Evolutionary conservation across 1,139 yeast species (phyloP), one percentile per base, ranked within the genome.

Genomic region (Pichia sp.): DNA sequence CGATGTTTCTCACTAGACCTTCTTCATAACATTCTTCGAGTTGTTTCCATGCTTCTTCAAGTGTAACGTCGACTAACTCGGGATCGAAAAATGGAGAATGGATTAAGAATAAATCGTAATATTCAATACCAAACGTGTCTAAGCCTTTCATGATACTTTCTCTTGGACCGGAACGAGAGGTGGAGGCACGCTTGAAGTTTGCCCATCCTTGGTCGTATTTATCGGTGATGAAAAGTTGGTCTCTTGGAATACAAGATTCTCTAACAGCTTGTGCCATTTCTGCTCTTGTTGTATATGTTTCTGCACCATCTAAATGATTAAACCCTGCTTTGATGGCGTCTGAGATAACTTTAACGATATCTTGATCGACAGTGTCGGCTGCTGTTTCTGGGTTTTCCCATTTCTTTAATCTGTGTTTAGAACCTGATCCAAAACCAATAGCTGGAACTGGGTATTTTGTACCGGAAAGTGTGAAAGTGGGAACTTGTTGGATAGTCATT

Each of bases 271-370:
- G 73, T 3, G 76, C 81, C 33, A 79, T 75, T 59, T 81, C 87
- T 1, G 67, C 65, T 48, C 79, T 79, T 0, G 86, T 81, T 32
- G 76, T 72, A 62, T 81, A 81, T 28, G 72, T 67, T 52, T 81
- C 84, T 2, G 87, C 86, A 8, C 81, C 75, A 56, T 80, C 85
- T 42, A 80, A 66, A 58, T 79, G 83, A 49, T 67, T 70, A 54
- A 66, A 76, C 0, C 80, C 80, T 20, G 60, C 44, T 2, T 28
- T 38, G 36, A 79, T 61, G 5, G 83, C 75, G 39, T 63, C 59
- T 11, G 62, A 53, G 32, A 77, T 53, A 47, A 72, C 73, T 22
- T 74, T 72, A 7, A 74, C 77, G 41, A 69, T 59, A 3, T 66
- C 66, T 24, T 65, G 65, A 34, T 67, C 67, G n/a, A 58, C 53